Conservation (phyloP, 306 rosid species). For the Cucumis melo region DNA sequence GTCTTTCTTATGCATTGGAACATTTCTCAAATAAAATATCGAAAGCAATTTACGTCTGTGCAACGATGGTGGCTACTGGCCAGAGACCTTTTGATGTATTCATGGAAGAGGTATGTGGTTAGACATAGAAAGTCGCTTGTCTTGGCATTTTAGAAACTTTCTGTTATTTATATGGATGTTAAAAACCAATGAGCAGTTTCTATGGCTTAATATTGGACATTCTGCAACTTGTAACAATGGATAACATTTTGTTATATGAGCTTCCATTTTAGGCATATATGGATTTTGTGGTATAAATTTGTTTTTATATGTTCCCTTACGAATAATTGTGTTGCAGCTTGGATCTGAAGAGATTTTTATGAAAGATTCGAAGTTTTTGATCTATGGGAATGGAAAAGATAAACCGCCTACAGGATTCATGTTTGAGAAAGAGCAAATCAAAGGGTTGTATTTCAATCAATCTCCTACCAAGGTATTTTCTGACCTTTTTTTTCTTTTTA, state of each 20-base stretch:
- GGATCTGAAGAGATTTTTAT: constrained; percentile 79
- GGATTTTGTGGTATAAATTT: not conserved
- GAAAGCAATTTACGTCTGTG: constrained; percentile 80
- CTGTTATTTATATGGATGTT: not conserved
- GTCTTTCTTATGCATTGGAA: constrained; percentile 86
- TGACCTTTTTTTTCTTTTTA: not conserved
- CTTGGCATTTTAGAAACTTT: not conserved
- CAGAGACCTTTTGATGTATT: constrained; percentile 87
- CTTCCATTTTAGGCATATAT: constrained; percentile 1
- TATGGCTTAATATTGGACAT: not conserved
- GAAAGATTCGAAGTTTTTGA: constrained; percentile 73
- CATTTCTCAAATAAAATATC: constrained; percentile 64
- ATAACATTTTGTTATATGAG: not conserved
- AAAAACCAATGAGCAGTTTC: not conserved
- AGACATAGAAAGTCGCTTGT: not conserved
- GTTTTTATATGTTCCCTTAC: constrained; percentile 10
- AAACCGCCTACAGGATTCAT: constrained; percentile 88
- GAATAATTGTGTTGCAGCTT: constrained; percentile 39
- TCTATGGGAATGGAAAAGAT: constrained; percentile 77
- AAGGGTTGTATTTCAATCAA: constrained; percentile 86
- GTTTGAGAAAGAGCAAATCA: constrained; percentile 98
- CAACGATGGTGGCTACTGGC: constrained; percentile 84
- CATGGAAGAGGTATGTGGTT: constrained; percentile 50
- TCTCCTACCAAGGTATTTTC: constrained; percentile 66
- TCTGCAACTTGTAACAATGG: not conserved